Base-by-base conservation (phyloP, 331 rosid genomes). In the Cydonia oblonga region DNA sequence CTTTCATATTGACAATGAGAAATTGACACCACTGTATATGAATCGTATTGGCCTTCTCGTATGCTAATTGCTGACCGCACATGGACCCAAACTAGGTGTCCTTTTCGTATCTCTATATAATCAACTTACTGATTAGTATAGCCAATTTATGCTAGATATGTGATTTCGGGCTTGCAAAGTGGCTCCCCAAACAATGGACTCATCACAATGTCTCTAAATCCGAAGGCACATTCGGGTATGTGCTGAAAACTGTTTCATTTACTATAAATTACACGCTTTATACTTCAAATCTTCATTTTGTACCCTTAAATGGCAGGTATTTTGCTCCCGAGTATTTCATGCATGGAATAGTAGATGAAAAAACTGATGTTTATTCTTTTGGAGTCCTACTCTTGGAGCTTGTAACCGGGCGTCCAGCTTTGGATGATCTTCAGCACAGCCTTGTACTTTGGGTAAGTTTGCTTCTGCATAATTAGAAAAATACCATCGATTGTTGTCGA, bases 171-270 rank as follows among this genome's bases (percentile, higher is more conserved):
- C 92, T 92, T 58, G 91, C 98, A 35, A 92, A 85, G 78, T 92
- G 98, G 98, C 77, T 92, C 22, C 96, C 95, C 7, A 76, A 85
- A 44, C 85, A 85, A 12, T 84, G 88, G 78, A 81, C 88, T 76
- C 92, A 88, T 71, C 87, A 79, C 68, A 80, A 68, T 28, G 89
- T 84, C 33, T 71, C 88, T 46, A 90, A 85, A 79, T 90, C 84
- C 44, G 98, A 92, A 79, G 98, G 98, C 82, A 92, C 98, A 59
- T 85, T 88, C 29, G 96, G 96, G 98, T 92, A 66, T 33, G 82
- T 76, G 66, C 28, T 49, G 38, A 76, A 70, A 75, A 60, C 30
- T 22, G 13, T 52, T 69, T 22, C 4, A 12, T 38, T 54, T 5
- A 3, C 52, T 30, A 67, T 29, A 56, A 13, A 6, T 70, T 8